Evolutionary conservation across 2,329 filamentous ascomycete genomes (phyloP).

Genomic region (Alternaria sp.): DNA sequence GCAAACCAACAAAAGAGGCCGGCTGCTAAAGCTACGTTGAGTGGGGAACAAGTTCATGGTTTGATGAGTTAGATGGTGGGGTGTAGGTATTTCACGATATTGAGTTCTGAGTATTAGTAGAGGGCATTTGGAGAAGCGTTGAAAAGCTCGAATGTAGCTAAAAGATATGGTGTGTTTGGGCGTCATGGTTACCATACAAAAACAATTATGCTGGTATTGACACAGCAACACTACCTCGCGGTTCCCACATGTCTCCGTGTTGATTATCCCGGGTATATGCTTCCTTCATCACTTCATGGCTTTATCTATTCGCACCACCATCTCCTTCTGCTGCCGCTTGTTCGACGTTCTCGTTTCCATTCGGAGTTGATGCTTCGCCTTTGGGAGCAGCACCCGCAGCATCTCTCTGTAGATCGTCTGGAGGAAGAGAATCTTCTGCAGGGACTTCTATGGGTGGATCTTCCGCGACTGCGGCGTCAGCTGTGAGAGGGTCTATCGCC

Average conservation of each 20-base stretch:
- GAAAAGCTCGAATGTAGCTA: neutral
- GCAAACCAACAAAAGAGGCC: constrained; percentile 22
- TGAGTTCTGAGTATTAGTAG: neutral
- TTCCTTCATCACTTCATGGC: neutral
- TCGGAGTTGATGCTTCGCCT: neutral
- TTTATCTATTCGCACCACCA: neutral
- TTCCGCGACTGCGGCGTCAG: neutral
- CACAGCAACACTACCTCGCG: neutral
- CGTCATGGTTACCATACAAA: neutral
- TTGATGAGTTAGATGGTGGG: constrained; percentile 31
- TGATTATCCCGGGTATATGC: neutral
- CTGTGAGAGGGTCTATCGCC: neutral
- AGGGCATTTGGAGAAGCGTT: neutral
- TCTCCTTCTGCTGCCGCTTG: neutral
- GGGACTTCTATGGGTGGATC: neutral
- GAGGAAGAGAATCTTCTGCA: neutral
- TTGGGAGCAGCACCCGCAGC: neutral
- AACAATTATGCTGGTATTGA: neutral
- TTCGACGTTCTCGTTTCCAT: neutral
- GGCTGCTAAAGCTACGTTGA: constrained; percentile 32
- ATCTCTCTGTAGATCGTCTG: neutral
- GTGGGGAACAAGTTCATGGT: constrained; percentile 38
- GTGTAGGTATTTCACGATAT: neutral
- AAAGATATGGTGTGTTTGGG: neutral
- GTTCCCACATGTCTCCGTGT: neutral